Conservation (phyloP, 2,329 filamentous ascomycete species). For the Paecilomyces sp. region DNA sequence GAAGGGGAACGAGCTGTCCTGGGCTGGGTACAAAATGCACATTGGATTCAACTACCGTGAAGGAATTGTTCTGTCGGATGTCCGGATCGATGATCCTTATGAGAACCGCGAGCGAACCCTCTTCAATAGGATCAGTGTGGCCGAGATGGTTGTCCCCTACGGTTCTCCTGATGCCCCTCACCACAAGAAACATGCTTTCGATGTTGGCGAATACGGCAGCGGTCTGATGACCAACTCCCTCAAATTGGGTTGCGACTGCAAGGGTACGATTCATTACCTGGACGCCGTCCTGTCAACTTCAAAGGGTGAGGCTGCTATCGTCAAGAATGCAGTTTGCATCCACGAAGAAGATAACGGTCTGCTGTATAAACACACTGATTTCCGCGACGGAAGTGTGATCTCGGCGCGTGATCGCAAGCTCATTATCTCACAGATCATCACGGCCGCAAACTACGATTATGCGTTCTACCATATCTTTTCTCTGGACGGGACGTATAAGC, state of each 20-base stretch:
- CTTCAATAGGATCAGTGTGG: conserved; percentile 82
- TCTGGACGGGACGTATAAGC: conserved; percentile 85
- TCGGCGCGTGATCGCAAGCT: conserved; percentile 82
- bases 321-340: conserved; percentile 93
- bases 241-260: conserved; percentile 54
- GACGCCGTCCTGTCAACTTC: conserved; percentile 78
- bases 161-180: conserved; percentile 43
- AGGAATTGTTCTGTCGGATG: conserved; percentile 83
- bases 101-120: conserved; percentile 68
- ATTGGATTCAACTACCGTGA: conserved; percentile 94
- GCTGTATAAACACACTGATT: conserved; percentile 90
- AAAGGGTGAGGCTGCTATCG: conserved; percentile 65
- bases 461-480: conserved; percentile 83
- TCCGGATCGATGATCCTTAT: conserved; percentile 72
- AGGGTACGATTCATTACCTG: conserved; percentile 85
- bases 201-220: conserved; percentile 41
- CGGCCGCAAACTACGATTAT: conserved; percentile 94
- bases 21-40: conserved; percentile 93
- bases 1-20: conserved; percentile 65
- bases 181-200: conserved; percentile 42
- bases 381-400: conserved; percentile 79
- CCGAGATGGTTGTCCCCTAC: conserved; percentile 88
- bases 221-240: conserved; percentile 44
- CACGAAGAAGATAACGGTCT: conserved; percentile 91
- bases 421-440: conserved; percentile 86